These are phyloP conservation scores for Candida stauntonica DNA, from an alignment of 805 yeast species.

Conservation along the genomic window DNA sequence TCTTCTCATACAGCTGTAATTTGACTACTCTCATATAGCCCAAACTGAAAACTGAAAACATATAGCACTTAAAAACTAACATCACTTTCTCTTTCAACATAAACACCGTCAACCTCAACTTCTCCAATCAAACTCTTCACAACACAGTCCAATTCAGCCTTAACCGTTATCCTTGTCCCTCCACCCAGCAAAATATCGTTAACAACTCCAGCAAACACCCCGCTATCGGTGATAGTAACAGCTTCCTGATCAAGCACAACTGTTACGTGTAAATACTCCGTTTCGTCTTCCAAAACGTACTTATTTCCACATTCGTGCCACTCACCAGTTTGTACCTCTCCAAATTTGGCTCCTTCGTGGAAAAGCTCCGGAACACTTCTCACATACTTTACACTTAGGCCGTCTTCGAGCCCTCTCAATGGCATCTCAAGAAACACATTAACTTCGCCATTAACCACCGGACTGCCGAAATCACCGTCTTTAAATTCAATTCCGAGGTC, in stretches of 20 bases:
- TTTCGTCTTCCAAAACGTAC: constrained; percentile 13
- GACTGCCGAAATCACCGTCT: constrained; percentile 29
- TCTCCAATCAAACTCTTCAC: constrained; percentile 31
- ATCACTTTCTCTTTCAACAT: constrained; percentile 27
- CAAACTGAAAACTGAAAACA: too few species aligned
- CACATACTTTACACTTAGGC: constrained; percentile 16
- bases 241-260: constrained; percentile 40
- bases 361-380: constrained; percentile 27
- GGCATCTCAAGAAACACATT: constrained; percentile 31
- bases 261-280: constrained; percentile 30
- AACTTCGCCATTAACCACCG: constrained; percentile 37
- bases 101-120: constrained; percentile 27
- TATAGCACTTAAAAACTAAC: constrained; percentile 8
- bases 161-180: constrained; percentile 32
- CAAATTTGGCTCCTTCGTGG: constrained; percentile 38
- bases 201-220: constrained; percentile 40
- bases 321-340: constrained; percentile 37
- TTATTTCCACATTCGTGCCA: constrained; percentile 44
- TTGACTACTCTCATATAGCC: too few species aligned
- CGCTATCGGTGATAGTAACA: constrained; percentile 37
- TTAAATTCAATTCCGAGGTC: constrained; percentile 33
- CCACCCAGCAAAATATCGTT: constrained; percentile 39
- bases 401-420: constrained; percentile 22
- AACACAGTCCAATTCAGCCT: constrained; percentile 35
- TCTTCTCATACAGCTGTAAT: too few species aligned